Evolutionary conservation across 768 basidiomycete species (phyloP).

Genomic region (Coprinopsis strossmayeri): DNA sequence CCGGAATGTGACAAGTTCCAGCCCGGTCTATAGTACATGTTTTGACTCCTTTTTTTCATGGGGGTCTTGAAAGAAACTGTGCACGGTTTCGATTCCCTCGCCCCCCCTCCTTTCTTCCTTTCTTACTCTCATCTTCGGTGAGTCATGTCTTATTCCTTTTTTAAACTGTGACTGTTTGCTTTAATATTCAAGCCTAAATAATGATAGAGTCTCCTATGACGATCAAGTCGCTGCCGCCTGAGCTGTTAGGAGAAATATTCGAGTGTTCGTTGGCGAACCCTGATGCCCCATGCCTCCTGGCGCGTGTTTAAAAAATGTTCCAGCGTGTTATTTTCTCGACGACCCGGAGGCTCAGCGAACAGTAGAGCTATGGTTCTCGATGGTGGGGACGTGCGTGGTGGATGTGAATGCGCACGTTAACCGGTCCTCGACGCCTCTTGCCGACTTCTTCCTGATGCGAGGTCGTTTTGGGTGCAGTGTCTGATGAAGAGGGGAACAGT

Average conservation of each 20-base stretch:
- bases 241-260: slow-evolving; percentile 30
- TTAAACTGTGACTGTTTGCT: too few relatives aligned
- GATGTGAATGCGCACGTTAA: slow-evolving; percentile 16
- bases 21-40: too few relatives aligned
- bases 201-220: too few relatives aligned
- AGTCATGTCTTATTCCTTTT: too few relatives aligned
- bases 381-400: slow-evolving; percentile 20
- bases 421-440: neutral
- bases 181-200: too few relatives aligned
- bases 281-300: slow-evolving; percentile 26
- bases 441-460: slow-evolving; percentile 11
- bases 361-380: slow-evolving; percentile 23
- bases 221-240: slow-evolving; percentile 19
- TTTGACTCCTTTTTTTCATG: too few relatives aligned
- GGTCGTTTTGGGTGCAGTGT: slow-evolving; percentile 16
- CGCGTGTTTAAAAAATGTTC: slow-evolving; percentile 24
- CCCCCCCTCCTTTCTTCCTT: too few relatives aligned
- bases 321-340: slow-evolving; percentile 16
- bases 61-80: too few relatives aligned
- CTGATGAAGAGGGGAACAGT: neutral
- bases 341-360: slow-evolving; percentile 16
- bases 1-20: too few relatives aligned
- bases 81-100: too few relatives aligned
- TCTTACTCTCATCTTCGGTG: too few relatives aligned
- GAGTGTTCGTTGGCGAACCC: slow-evolving; percentile 20